Percentiles rank a stretch among this genome's conserved stretches.
These are phyloP conservation scores for Aspergillus fumigatus DNA, from an alignment of 2,329 filamentous ascomycete species.

Conservation along the genomic window DNA sequence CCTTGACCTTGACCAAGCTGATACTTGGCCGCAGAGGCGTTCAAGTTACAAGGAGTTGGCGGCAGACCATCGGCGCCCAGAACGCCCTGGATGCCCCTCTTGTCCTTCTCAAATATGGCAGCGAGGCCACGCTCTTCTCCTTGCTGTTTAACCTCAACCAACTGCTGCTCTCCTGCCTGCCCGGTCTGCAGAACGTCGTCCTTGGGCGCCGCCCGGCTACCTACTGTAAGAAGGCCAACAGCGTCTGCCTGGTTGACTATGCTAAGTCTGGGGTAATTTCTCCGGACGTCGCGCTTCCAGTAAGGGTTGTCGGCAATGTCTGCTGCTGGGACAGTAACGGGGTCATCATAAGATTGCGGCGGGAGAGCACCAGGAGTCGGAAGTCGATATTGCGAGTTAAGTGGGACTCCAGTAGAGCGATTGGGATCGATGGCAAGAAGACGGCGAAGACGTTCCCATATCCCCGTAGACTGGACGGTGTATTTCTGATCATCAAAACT, in stretches of 20 bases:
- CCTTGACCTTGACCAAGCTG: conserved; percentile 62
- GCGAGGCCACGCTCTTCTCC: conserved; percentile 68
- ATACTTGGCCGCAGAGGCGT: conserved; percentile 51
- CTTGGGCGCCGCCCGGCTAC: conserved; percentile 75
- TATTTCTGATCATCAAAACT: conserved; percentile 67
- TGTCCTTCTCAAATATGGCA: conserved; percentile 65
- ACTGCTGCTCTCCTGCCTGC: conserved; percentile 65
- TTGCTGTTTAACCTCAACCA: conserved; percentile 72
- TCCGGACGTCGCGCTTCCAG: conserved; percentile 88
- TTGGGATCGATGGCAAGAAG: conserved; percentile 76
- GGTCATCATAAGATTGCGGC: conserved; percentile 71
- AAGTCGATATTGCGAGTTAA: conserved; percentile 89
- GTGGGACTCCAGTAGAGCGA: conserved; percentile 84
- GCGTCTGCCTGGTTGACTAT: conserved; percentile 79
- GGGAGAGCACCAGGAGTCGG: conserved; percentile 72
- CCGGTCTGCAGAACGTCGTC: conserved; percentile 71
- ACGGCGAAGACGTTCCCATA: conserved; percentile 81
- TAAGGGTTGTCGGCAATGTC: conserved; percentile 91
- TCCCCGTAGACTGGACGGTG: conserved; percentile 80
- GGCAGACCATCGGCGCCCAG: conserved; percentile 76
- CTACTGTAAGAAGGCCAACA: conserved; percentile 78
- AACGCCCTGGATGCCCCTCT: conserved; percentile 52
- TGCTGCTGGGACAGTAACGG: conserved; percentile 75
- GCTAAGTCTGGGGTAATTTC: conserved; percentile 75
- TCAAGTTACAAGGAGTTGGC: conserved; percentile 74